phyloP scores from a whole-genome alignment of 2,329 filamentous ascomycete species.

The Plectosphaerella plurivora region DNA sequence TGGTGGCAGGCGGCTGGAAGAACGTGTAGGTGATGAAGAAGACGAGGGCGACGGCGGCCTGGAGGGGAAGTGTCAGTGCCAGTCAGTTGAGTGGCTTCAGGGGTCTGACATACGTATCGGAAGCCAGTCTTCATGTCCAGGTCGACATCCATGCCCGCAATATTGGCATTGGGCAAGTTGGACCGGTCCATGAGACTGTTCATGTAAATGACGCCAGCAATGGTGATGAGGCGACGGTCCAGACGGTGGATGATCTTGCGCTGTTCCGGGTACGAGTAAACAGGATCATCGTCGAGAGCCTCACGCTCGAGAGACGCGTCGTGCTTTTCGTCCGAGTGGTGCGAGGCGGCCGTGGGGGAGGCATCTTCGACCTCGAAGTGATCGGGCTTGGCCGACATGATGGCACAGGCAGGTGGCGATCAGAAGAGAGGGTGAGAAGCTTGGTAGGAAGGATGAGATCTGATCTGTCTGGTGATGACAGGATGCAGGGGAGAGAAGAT shows the following conservation, averaged over 20 bases:
- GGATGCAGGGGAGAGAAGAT: too few relatives aligned
- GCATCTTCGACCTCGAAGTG: not conserved
- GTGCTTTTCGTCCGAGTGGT: not conserved
- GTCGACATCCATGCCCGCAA: conserved; percentile 12
- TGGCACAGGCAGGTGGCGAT: conserved; percentile 4
- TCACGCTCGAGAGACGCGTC: not conserved
- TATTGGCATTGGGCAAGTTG: conserved; percentile 10
- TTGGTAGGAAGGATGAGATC: too few relatives aligned
- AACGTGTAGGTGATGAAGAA: conserved; percentile 18
- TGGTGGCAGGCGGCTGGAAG: conserved; percentile 15
- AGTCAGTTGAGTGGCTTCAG: not conserved
- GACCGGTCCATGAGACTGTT: conserved; percentile 10
- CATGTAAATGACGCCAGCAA: conserved; percentile 27
- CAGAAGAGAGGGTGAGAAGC: conserved; percentile 11
- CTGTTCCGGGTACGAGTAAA: not conserved
- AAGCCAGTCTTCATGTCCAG: conserved; percentile 8
- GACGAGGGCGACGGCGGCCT: conserved; percentile 12
- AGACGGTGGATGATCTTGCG: conserved; percentile 37
- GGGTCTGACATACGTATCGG: conserved; percentile 6
- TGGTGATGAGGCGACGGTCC: conserved; percentile 60
- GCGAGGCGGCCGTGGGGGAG: not conserved
- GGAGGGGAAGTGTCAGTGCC: not conserved
- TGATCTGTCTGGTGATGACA: too few relatives aligned
- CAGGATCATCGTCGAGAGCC: not conserved
- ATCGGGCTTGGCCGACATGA: not conserved